A percentile compares a stretch with the other conserved stretches of the same genome.
phyloP scores from a whole-genome alignment of 2,329 filamentous ascomycete genomes.

The Penicillium psychrosexuale region DNA sequence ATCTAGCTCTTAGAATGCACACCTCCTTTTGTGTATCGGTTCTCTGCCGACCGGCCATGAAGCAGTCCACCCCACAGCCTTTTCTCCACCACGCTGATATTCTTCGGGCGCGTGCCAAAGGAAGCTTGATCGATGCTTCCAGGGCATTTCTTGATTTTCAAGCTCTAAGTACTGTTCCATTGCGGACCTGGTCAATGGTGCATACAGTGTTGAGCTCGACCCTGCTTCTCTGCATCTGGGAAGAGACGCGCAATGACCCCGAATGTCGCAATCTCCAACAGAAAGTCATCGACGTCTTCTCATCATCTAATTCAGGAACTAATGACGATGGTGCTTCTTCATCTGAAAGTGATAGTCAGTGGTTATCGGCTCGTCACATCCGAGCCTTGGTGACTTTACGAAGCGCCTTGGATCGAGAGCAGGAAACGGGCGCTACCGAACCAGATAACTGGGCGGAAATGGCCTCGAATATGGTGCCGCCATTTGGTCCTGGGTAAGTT shows the following conservation, averaged over 20 bases:
- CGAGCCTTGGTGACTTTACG: slow-evolving; percentile 28
- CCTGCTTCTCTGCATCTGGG: slow-evolving; percentile 34
- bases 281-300: slow-evolving; percentile 31
- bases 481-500: slow-evolving; percentile 13
- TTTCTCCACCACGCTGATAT: slow-evolving; percentile 3
- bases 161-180: slow-evolving; percentile 29
- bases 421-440: neutral
- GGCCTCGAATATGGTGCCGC: neutral
- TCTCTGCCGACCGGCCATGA: slow-evolving; percentile 56
- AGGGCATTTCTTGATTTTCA: slow-evolving; percentile 34
- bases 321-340: slow-evolving; percentile 6
- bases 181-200: slow-evolving; percentile 36
- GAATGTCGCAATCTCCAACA: slow-evolving; percentile 32
- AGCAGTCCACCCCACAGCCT: slow-evolving; percentile 20
- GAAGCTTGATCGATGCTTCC: slow-evolving; percentile 28
- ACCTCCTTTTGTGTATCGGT: slow-evolving; percentile 53
- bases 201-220: slow-evolving; percentile 36
- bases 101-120: slow-evolving; percentile 24
- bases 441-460: neutral
- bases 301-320: slow-evolving; percentile 14
- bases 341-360: slow-evolving; percentile 25
- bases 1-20: slow-evolving; percentile 53
- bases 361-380: slow-evolving; percentile 31
- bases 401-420: slow-evolving; percentile 15
- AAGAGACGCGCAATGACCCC: slow-evolving; percentile 29